Conservation (phyloP, 345 rosid species). For the Ailanthus altissimus region DNA sequence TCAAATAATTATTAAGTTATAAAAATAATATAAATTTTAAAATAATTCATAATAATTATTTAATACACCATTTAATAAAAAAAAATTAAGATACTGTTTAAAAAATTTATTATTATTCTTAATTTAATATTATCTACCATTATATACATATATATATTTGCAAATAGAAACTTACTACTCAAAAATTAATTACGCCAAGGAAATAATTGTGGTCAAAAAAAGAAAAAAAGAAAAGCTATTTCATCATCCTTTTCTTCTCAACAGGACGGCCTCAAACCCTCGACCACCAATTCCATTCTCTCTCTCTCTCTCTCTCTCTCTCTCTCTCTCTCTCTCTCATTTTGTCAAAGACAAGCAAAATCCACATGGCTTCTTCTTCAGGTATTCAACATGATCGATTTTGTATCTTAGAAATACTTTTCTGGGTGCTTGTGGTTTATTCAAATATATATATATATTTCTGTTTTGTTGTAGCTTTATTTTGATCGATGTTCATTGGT, state of each 20-base stretch:
- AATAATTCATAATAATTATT: too few species aligned
- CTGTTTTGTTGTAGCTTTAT: background rate
- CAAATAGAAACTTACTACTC: too few species aligned
- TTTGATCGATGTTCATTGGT: conserved; percentile 16
- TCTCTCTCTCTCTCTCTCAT: background rate
- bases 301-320: background rate
- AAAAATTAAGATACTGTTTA: too few species aligned
- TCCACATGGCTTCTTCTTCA: background rate
- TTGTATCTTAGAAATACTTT: background rate
- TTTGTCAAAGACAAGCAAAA: background rate
- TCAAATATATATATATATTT: background rate
- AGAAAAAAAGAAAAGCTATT: background rate
- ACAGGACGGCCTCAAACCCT: background rate
- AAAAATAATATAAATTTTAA: too few species aligned
- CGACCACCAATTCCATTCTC: background rate
- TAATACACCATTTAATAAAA: too few species aligned
- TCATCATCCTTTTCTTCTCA: background rate
- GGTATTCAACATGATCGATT: background rate
- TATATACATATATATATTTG: too few species aligned
- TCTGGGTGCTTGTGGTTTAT: background rate
- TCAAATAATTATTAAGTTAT: too few species aligned
- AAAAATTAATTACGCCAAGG: too few species aligned
- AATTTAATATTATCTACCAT: too few species aligned
- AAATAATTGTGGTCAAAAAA: background rate
- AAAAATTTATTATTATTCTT: too few species aligned